Evolutionary conservation across 2,329 filamentous ascomycete species (phyloP).

Genomic region (Aspergillus chevalieri): DNA sequence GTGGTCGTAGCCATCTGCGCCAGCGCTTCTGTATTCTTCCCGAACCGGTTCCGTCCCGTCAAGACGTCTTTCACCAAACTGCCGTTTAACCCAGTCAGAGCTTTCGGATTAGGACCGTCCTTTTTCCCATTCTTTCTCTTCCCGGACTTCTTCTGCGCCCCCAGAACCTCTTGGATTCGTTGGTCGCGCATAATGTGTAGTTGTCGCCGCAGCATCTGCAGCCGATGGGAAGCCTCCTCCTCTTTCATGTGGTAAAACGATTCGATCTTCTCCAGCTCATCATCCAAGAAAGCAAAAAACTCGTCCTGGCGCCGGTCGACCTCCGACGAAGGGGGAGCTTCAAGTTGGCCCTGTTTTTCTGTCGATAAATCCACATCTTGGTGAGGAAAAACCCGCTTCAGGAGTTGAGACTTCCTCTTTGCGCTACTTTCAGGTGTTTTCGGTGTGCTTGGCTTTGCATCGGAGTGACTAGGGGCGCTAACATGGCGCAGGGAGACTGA

Average conservation of each 20-base stretch:
- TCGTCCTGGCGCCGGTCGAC: constrained; percentile 71
- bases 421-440: constrained; percentile 3
- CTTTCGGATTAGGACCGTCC: constrained; percentile 16
- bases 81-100: constrained; percentile 21
- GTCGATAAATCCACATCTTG: constrained; percentile 34
- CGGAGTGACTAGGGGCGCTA: constrained; percentile 10
- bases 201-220: constrained; percentile 69
- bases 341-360: constrained; percentile 46
- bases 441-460: constrained; percentile 10
- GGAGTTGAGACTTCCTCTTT: constrained; percentile 23
- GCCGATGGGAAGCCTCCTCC: constrained; percentile 68
- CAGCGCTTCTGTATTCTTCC: constrained; percentile 52
- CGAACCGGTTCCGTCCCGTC: constrained; percentile 43
- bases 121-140: constrained; percentile 16
- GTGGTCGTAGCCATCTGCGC: constrained; percentile 38
- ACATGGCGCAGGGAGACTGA: not conserved
- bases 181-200: constrained; percentile 88
- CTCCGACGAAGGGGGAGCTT: constrained; percentile 49
- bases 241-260: constrained; percentile 84
- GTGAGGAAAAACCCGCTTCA: constrained; percentile 37
- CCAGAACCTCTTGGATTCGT: constrained; percentile 64
- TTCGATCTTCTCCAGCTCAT: constrained; percentile 86
- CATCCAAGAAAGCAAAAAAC: constrained; percentile 79
- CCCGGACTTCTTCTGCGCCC: constrained; percentile 35
- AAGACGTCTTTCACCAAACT: constrained; percentile 35